Base-by-base conservation (phyloP, 2,329 filamentous ascomycete genomes). In the Ceratocystis harringtonii region DNA sequence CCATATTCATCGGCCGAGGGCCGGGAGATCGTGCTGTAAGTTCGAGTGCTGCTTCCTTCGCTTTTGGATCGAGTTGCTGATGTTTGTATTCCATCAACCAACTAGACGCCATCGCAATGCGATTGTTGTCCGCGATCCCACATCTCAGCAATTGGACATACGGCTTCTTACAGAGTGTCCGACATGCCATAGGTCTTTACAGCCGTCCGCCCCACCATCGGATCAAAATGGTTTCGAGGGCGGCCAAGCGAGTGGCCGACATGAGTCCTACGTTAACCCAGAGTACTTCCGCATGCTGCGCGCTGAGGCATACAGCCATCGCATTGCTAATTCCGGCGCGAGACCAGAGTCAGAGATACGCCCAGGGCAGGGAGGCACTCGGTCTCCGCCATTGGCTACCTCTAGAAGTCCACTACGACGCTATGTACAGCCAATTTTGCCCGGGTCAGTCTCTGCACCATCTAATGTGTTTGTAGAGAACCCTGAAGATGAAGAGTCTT, bases 251-350 rank as follows among this genome's bases (percentile, higher is more conserved):
- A 41, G 62, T 5, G 74, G 71, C 65, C 72, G 74, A 62, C 76
- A 77, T 43, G 81, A 87, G 61, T 82, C 86, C 66, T 97, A 92
- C 73, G 88, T 96, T 70, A 87, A 92, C 71, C 92, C 92, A 1
- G 85, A 91, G 63, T 99, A 99, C 78, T 99, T 99, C 75, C 90
- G 90, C 71, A 92, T 97, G 88, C 85, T 99, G 50, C 88, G 85
- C 75, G 74, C 80, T 71, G 75, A 78, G 74, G 72, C 63, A 17
- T 58, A 67, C 22, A 61, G 55, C 61, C 62, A 45, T 55, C 52
- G 25, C 10, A 25, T 28, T n/a, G 28, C 78, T 69, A 65, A 72
- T 74, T 12, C 58, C 1, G 61, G 32, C 19, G 30, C 22, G 41
- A 17, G 61, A 25, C 1, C 61, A 19, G 25, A 41, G 78, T 74